Percentiles rank a stretch among this genome's conserved stretches.
Conservation (phyloP, 345 rosid genomes). For the Syzygium aqueum region DNA sequence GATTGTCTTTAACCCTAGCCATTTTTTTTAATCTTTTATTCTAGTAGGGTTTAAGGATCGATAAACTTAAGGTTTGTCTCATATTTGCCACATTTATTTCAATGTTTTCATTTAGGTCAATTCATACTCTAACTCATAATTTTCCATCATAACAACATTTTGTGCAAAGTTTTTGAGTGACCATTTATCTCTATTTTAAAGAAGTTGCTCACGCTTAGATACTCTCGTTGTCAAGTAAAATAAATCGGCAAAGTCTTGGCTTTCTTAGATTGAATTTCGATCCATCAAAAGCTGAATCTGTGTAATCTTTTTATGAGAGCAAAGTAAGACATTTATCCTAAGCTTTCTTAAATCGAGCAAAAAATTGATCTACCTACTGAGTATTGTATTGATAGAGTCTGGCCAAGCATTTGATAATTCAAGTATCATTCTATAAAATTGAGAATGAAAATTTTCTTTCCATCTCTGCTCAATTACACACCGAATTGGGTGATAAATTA, state of each 20-base stretch:
- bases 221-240: not conserved
- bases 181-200: not conserved
- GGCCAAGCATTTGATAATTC: not conserved
- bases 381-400: not conserved
- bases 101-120: not conserved
- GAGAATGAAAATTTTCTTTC: not conserved
- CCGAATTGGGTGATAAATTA: not conserved
- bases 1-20: not conserved
- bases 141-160: not conserved
- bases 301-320: not conserved
- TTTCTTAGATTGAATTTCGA: not conserved
- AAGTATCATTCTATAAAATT: not conserved
- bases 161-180: not conserved
- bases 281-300: not conserved
- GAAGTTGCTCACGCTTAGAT: not conserved
- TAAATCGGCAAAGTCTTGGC: not conserved
- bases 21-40: not conserved
- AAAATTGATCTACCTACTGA: not conserved
- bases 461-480: not conserved
- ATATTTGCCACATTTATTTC: not conserved
- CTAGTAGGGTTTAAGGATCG: not conserved
- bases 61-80: not conserved
- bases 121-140: not conserved
- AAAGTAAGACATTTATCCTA: not conserved
- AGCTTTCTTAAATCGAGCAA: not conserved